Percentiles rank a stretch among this genome's conserved stretches.
These are phyloP conservation scores for Lolium multiflorum DNA, from an alignment of 176 grass and related monocot genomes.

Conservation along the genomic window DNA sequence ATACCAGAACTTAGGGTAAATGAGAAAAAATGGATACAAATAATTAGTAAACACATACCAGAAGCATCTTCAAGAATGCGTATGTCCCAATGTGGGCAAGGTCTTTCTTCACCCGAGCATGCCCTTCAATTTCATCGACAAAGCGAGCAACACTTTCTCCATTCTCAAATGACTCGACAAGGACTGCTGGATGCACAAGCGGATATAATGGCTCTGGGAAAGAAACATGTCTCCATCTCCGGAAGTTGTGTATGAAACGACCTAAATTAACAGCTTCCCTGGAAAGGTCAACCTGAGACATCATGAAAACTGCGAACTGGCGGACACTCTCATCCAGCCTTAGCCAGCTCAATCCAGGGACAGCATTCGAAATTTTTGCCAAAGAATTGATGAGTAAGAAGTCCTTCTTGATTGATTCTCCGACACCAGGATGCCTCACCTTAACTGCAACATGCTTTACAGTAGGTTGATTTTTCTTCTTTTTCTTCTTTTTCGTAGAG, in stretches of 20 bases:
- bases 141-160: constrained; percentile 92
- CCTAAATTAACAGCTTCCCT: constrained; percentile 90
- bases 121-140: constrained; percentile 74
- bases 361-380: constrained; percentile 62
- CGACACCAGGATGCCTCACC: constrained; percentile 94
- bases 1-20: neutral
- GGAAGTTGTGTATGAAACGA: constrained; percentile 96
- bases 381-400: constrained; percentile 83
- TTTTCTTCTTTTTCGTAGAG: neutral
- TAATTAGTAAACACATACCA: constrained; percentile 63
- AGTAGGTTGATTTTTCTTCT: constrained; percentile 51
- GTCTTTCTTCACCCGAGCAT: constrained; percentile 70
- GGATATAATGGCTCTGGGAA: constrained; percentile 96
- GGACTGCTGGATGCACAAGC: constrained; percentile 94
- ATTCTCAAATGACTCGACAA: constrained; percentile 97
- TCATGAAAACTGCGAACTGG: constrained; percentile 94
- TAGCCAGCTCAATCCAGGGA: constrained; percentile 95
- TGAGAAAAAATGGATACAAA: neutral
- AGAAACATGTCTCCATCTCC: constrained; percentile 86
- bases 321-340: constrained; percentile 95
- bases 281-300: constrained; percentile 98
- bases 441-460: constrained; percentile 92
- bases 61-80: constrained; percentile 95
- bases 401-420: constrained; percentile 90
- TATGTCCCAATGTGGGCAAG: constrained; percentile 90